phyloP scores from a whole-genome alignment of 331 rosid genomes.

The Cucumis variabilis region DNA sequence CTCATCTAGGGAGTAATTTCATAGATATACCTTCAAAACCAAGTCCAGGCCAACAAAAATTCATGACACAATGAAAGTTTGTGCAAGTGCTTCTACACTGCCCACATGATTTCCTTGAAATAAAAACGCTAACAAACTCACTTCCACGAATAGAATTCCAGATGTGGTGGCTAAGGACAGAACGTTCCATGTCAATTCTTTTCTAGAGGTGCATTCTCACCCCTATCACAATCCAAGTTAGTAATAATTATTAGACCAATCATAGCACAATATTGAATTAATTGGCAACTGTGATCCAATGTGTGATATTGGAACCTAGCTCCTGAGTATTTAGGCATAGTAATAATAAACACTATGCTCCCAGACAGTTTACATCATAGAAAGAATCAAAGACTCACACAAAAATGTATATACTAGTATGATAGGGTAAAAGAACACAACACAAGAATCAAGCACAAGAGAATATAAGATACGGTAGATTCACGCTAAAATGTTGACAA shows the following conservation, averaged over 20 bases:
- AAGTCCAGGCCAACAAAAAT: slow-evolving; percentile 80
- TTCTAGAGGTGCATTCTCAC: slow-evolving; percentile 89
- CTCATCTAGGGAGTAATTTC: not conserved
- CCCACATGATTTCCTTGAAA: slow-evolving; percentile 83
- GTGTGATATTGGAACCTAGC: slow-evolving; percentile 12
- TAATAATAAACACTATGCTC: not conserved
- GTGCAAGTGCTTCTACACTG: slow-evolving; percentile 78
- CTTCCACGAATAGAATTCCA: slow-evolving; percentile 96
- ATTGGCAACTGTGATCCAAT: not conserved
- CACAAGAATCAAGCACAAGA: slow-evolving; percentile 8
- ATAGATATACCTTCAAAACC: slow-evolving; percentile 69
- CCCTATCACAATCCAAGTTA: slow-evolving; percentile 52
- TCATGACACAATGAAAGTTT: slow-evolving; percentile 82
- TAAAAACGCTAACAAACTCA: slow-evolving; percentile 92
- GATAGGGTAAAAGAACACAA: not conserved
- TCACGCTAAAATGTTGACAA: not conserved
- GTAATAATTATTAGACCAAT: slow-evolving; percentile 19
- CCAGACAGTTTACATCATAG: not conserved
- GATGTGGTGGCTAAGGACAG: slow-evolving; percentile 81
- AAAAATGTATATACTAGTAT: not conserved
- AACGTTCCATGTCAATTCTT: slow-evolving; percentile 75
- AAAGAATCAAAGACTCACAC: not conserved
- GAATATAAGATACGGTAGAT: not conserved
- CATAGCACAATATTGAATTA: not conserved
- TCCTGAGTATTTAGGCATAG: not conserved